Evolutionary conservation across 2,329 filamentous ascomycete genomes (phyloP).

Genomic region (Botrytis tulipae): DNA sequence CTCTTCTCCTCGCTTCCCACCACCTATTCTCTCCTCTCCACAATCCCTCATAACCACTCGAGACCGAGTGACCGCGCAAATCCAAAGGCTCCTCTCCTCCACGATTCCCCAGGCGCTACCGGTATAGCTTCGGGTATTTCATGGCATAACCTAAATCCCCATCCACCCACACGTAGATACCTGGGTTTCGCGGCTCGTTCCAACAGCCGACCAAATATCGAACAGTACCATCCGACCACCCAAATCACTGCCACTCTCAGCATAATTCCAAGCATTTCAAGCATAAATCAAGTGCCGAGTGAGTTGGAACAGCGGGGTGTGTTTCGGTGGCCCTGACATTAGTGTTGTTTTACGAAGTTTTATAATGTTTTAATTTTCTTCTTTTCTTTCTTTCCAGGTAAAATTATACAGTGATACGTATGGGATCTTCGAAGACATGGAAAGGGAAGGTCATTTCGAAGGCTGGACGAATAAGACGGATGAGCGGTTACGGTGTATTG

Average conservation of each 20-base stretch:
- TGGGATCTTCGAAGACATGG: not conserved
- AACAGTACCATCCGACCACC: not conserved
- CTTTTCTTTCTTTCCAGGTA: not conserved
- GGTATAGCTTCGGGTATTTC: not conserved
- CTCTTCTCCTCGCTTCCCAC: not conserved
- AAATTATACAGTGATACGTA: not conserved
- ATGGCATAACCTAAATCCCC: not conserved
- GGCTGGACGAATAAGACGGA: not conserved
- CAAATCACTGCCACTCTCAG: not conserved
- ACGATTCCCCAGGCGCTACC: not conserved
- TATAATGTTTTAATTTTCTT: not conserved
- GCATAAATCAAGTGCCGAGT: not conserved
- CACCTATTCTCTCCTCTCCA: not conserved
- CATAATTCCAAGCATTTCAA: not conserved
- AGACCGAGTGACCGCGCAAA: not conserved
- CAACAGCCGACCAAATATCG: not conserved
- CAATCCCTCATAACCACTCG: not conserved
- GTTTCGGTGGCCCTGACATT: not conserved
- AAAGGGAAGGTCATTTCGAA: not conserved
- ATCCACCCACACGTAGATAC: not conserved
- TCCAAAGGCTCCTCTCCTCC: not conserved
- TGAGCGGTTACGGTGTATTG: not conserved
- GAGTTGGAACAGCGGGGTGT: not conserved
- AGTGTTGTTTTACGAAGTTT: slow-evolving; percentile 1
- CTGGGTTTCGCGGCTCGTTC: not conserved